Percentiles rank a stretch among this genome's conserved stretches.
Conservation (phyloP, 352 stramenopile genomes). For the Plasmopara muralis region DNA sequence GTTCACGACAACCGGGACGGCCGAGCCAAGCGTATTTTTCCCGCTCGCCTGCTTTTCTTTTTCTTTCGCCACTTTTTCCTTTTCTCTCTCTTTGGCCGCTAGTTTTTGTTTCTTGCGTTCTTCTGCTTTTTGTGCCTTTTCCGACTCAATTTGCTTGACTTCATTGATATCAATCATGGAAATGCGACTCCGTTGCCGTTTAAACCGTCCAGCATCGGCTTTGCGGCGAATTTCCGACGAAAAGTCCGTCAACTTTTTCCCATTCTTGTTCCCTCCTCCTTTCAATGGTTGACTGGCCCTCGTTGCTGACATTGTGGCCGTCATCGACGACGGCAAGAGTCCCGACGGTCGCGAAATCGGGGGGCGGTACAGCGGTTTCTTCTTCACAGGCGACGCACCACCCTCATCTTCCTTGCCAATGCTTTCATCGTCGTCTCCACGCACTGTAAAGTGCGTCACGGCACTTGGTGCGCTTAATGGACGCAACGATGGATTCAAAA, state of each 20-base stretch:
- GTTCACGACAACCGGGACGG: slow-evolving; percentile 10
- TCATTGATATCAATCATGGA: slow-evolving; percentile 87
- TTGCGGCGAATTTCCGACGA: slow-evolving; percentile 80
- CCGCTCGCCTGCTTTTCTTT: slow-evolving; percentile 28
- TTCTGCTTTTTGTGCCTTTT: slow-evolving; percentile 80
- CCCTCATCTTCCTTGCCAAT: slow-evolving; percentile 25
- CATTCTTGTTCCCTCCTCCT: background rate
- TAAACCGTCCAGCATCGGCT: slow-evolving; percentile 73
- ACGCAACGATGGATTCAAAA: slow-evolving; percentile 51
- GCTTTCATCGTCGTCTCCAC: slow-evolving; percentile 35
- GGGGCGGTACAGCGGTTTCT: slow-evolving; percentile 32
- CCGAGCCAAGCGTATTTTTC: slow-evolving; percentile 13
- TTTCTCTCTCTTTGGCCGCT: slow-evolving; percentile 32
- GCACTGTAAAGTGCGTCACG: slow-evolving; percentile 56
- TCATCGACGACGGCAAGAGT: slow-evolving; percentile 14
- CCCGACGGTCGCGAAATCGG: slow-evolving; percentile 33
- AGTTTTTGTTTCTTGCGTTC: slow-evolving; percentile 73
- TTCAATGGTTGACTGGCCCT: slow-evolving; percentile 27
- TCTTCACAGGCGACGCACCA: slow-evolving; percentile 27
- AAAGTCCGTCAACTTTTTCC: slow-evolving; percentile 59
- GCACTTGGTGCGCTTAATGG: slow-evolving; percentile 34
- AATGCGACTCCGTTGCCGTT: slow-evolving; percentile 76
- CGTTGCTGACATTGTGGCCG: slow-evolving; percentile 17
- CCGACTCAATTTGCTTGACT: slow-evolving; percentile 82
- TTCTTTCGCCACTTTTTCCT: slow-evolving; percentile 25